Evolutionary conservation across 2,329 filamentous ascomycete genomes (phyloP).

Genomic region (Calonectria naviculata): DNA sequence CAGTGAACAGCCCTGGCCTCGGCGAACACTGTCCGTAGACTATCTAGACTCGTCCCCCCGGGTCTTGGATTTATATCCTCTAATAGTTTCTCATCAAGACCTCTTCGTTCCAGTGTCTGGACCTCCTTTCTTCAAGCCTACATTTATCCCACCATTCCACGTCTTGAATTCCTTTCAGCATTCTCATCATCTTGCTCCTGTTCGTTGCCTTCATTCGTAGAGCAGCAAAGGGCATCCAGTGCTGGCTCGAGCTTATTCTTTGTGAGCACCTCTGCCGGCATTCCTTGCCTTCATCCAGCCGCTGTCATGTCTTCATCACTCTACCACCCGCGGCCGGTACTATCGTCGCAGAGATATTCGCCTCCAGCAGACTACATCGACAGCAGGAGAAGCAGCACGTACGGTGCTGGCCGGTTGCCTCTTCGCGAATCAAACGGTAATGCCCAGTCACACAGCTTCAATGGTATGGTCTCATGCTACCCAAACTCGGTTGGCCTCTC

Average conservation of each 20-base stretch:
- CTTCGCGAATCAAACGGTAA: conserved; percentile 66
- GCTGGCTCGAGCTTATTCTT: conserved; percentile 42
- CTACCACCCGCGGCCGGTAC: conserved; percentile 57
- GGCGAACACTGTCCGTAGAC: conserved; percentile 47
- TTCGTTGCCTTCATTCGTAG: conserved; percentile 46
- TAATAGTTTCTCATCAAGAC: conserved; percentile 45
- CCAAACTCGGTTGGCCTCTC: conserved; percentile 55
- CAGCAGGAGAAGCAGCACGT: conserved; percentile 53
- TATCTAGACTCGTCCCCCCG: conserved; percentile 44
- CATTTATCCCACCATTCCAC: conserved; percentile 57
- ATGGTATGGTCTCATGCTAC: conserved; percentile 57
- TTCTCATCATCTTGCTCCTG: conserved; percentile 52
- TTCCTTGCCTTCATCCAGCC: conserved; percentile 42
- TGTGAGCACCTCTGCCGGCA: conserved; percentile 44
- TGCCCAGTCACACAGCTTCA: conserved; percentile 56
- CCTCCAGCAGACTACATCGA: conserved; percentile 60
- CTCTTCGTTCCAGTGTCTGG: conserved; percentile 51
- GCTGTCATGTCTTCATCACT: conserved; percentile 51
- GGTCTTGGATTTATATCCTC: conserved; percentile 53
- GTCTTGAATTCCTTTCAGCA: conserved; percentile 57
- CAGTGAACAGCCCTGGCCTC: conserved; percentile 44
- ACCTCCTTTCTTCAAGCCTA: conserved; percentile 49
- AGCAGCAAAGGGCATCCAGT: conserved; percentile 42
- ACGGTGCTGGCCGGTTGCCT: conserved; percentile 51
- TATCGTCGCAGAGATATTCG: conserved; percentile 64